Conservation (phyloP, 345 rosid species). For the Mallotus nudiflorus region DNA sequence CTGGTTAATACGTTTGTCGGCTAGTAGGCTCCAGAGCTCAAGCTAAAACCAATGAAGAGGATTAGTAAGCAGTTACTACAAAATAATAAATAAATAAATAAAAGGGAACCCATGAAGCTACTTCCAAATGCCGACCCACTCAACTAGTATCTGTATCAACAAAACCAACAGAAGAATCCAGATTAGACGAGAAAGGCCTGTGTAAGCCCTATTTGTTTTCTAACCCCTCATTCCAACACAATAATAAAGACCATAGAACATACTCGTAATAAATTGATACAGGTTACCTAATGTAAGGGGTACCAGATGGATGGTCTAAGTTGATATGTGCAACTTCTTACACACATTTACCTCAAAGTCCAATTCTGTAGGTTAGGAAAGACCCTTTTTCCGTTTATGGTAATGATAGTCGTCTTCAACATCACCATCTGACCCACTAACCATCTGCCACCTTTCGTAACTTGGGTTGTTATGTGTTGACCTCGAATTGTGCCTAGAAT, state of each 20-base stretch:
- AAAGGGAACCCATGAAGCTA: slow-evolving; percentile 38
- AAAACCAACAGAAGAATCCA: slow-evolving; percentile 37
- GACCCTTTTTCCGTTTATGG: slow-evolving; percentile 26
- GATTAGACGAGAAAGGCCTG: slow-evolving; percentile 22
- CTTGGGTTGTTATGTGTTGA: slow-evolving; percentile 11
- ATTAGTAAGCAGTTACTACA: slow-evolving; percentile 30
- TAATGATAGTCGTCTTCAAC: slow-evolving; percentile 19
- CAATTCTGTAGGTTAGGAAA: slow-evolving; percentile 22
- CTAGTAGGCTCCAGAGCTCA: slow-evolving; percentile 37
- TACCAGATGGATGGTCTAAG: slow-evolving; percentile 25
- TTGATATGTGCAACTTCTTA: slow-evolving; percentile 27
- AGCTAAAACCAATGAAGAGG: slow-evolving; percentile 27
- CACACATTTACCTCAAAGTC: slow-evolving; percentile 43
- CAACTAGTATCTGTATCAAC: slow-evolving; percentile 44
- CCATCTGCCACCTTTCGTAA: slow-evolving; percentile 49
- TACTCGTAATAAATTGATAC: slow-evolving; percentile 24
- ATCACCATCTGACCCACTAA: slow-evolving; percentile 26
- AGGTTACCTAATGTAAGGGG: slow-evolving; percentile 27
- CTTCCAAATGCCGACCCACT: slow-evolving; percentile 30
- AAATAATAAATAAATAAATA: not conserved
- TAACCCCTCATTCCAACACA: slow-evolving; percentile 11
- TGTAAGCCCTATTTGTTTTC: slow-evolving; percentile 9
- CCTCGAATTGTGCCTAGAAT: slow-evolving; percentile 20
- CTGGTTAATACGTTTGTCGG: slow-evolving; percentile 22
- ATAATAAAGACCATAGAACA: slow-evolving; percentile 1